phyloP scores from a whole-genome alignment of 2,329 filamentous ascomycete genomes.

The Falciphora oryzae region DNA sequence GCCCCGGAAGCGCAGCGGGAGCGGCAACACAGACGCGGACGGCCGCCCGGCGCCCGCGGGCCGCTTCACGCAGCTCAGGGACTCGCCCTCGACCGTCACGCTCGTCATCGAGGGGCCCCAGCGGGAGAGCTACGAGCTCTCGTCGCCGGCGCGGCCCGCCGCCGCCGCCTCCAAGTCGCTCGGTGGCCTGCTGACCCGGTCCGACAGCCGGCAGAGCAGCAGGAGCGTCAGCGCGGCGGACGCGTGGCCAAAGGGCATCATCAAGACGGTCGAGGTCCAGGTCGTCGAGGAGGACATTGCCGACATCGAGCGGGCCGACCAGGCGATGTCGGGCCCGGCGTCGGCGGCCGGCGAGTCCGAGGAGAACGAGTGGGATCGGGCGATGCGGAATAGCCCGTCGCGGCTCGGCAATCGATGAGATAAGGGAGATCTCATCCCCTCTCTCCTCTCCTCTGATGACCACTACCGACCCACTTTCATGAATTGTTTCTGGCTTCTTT shows the following conservation, averaged over 20 bases:
- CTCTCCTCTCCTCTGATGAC: no score
- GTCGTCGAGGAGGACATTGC: slow-evolving; percentile 27
- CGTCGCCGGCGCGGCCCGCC: neutral
- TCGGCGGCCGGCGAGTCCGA: neutral
- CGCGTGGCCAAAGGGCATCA: slow-evolving; percentile 29
- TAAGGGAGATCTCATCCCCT: no score
- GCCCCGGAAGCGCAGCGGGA: neutral
- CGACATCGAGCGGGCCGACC: slow-evolving; percentile 13
- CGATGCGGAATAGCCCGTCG: slow-evolving; percentile 2
- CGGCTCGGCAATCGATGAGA: neutral
- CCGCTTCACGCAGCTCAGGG: slow-evolving; percentile 17
- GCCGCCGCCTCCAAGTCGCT: neutral
- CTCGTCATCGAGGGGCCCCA: slow-evolving; percentile 22
- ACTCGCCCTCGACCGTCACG: slow-evolving; percentile 20
- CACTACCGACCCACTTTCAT: no score
- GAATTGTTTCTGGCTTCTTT: no score
- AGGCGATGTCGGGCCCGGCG: slow-evolving; percentile 8
- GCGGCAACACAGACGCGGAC: no score
- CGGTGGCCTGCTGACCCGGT: neutral
- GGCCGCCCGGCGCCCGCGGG: neutral
- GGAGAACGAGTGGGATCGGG: slow-evolving; percentile 9
- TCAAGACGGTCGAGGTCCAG: slow-evolving; percentile 32
- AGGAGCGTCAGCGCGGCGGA: slow-evolving; percentile 7
- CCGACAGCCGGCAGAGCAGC: slow-evolving; percentile 10
- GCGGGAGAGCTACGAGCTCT: slow-evolving; percentile 16